These are phyloP conservation scores for Yarrowia keelungensis DNA, from an alignment of 805 yeast genomes.

Conservation along the genomic window DNA sequence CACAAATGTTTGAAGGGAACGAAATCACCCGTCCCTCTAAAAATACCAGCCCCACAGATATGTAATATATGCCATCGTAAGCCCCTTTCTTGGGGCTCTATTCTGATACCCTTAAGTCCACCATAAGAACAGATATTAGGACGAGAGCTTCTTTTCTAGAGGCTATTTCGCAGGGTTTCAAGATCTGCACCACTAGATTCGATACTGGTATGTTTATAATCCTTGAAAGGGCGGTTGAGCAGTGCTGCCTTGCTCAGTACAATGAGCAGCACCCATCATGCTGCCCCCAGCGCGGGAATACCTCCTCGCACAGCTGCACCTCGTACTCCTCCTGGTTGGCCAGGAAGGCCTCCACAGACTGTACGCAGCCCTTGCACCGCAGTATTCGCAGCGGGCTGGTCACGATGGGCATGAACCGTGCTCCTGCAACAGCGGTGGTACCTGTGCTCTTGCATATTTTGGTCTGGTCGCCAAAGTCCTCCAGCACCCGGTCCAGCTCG, in stretches of 20 bases:
- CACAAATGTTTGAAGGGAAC: too few species aligned
- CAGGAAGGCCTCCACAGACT: slow-evolving; percentile 84
- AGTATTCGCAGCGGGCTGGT: slow-evolving; percentile 68
- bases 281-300: slow-evolving; percentile 70
- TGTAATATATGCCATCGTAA: too few species aligned
- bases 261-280: slow-evolving; percentile 69
- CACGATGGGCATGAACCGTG: slow-evolving; percentile 74
- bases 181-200: too few species aligned
- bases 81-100: too few species aligned
- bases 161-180: too few species aligned
- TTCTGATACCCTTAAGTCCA: too few species aligned
- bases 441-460: slow-evolving; percentile 54
- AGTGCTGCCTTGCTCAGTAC: slow-evolving; percentile 64
- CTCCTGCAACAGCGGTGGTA: slow-evolving; percentile 80
- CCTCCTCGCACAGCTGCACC: slow-evolving; percentile 67
- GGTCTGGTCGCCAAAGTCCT: slow-evolving; percentile 13
- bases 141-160: too few species aligned
- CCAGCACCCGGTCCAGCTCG: slow-evolving; percentile 47
- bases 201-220: too few species aligned
- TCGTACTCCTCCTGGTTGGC: slow-evolving; percentile 76
- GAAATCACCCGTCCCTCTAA: too few species aligned
- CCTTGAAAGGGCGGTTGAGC: slow-evolving; percentile 58
- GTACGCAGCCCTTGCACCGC: slow-evolving; percentile 67
- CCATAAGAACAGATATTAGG: too few species aligned
- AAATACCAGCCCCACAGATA: too few species aligned